Evolutionary conservation across 2,329 filamentous ascomycete species (phyloP).

Genomic region (Aspergillus carbonarius): DNA sequence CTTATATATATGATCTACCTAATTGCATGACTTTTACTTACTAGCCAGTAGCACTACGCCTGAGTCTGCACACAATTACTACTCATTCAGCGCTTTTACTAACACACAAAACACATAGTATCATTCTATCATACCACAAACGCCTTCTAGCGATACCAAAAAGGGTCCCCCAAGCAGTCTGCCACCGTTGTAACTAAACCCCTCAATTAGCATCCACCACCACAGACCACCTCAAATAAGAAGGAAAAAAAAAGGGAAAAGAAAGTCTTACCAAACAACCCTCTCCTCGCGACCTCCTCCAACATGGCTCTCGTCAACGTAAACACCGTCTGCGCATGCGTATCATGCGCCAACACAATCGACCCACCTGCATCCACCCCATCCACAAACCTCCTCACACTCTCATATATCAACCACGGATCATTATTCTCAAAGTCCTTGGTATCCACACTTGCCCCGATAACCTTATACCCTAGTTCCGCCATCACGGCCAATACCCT

Average conservation of each 20-base stretch:
- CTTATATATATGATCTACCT: not conserved
- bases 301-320: slow-evolving; percentile 36
- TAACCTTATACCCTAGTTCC: slow-evolving; percentile 48
- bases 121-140: not conserved
- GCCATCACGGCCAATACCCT: slow-evolving; percentile 37
- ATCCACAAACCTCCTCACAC: slow-evolving; percentile 32
- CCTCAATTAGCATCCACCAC: slow-evolving; percentile 3
- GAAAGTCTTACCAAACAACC: slow-evolving; percentile 35
- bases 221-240: not conserved
- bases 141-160: slow-evolving; percentile 50
- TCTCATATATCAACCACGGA: slow-evolving; percentile 28
- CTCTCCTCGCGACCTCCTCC: slow-evolving; percentile 39
- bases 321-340: slow-evolving; percentile 37
- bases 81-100: not conserved
- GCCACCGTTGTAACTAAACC: slow-evolving; percentile 53
- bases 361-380: slow-evolving; percentile 34
- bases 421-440: slow-evolving; percentile 43
- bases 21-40: not conserved
- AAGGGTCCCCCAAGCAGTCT: slow-evolving; percentile 57
- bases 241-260: not conserved
- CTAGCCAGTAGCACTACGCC: not conserved
- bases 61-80: not conserved
- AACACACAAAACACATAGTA: not conserved
- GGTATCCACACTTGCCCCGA: slow-evolving; percentile 45
- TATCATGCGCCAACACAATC: slow-evolving; percentile 40